Percentiles rank a stretch among this genome's conserved stretches.
These are phyloP conservation scores for Melanopsichium pennsylvanicum DNA, from an alignment of 1,284 basidiomycete species.

Conservation along the genomic window DNA sequence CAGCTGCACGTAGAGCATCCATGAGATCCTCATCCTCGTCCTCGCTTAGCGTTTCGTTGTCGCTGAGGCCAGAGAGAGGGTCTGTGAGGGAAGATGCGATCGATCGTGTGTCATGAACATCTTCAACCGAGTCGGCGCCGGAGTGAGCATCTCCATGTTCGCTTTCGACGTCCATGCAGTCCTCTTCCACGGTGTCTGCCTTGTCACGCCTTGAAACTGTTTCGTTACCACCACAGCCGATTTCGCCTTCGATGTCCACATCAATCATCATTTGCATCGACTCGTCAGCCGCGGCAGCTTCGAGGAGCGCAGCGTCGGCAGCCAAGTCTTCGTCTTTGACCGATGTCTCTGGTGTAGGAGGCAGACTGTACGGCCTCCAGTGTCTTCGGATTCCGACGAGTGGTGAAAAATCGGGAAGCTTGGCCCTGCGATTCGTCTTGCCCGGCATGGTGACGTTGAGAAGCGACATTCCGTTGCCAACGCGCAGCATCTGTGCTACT, in stretches of 20 bases:
- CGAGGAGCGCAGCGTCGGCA: constrained; percentile 11
- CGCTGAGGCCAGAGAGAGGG: constrained; percentile 50
- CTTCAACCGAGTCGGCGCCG: constrained; percentile 16
- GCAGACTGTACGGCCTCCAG: constrained; percentile 47
- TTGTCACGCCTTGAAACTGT: constrained; percentile 1
- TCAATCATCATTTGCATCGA: constrained; percentile 12
- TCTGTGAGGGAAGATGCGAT: constrained; percentile 53
- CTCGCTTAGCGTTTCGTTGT: constrained; percentile 38
- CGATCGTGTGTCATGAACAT: constrained; percentile 37
- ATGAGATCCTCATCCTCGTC: constrained; percentile 53
- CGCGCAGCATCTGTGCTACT: constrained; percentile 64
- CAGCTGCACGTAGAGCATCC: constrained; percentile 23
- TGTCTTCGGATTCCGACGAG: constrained; percentile 54
- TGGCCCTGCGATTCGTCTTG: constrained; percentile 45
- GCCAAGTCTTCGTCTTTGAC: constrained; percentile 18
- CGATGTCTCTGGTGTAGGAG: constrained; percentile 41
- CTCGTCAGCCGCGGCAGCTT: constrained; percentile 10
- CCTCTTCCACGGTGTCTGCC: neutral
- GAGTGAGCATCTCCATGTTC: constrained; percentile 2
- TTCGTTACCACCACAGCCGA: constrained; percentile 33
- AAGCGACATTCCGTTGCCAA: constrained; percentile 62
- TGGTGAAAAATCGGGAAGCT: constrained; percentile 56
- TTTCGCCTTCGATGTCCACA: constrained; percentile 16
- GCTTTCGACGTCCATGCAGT: constrained; percentile 13
- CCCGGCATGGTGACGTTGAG: constrained; percentile 56